Percentiles rank a stretch among this genome's conserved stretches.
Evolutionary conservation across 768 basidiomycete genomes (phyloP).

Genomic region (Termitomyces sp.): DNA sequence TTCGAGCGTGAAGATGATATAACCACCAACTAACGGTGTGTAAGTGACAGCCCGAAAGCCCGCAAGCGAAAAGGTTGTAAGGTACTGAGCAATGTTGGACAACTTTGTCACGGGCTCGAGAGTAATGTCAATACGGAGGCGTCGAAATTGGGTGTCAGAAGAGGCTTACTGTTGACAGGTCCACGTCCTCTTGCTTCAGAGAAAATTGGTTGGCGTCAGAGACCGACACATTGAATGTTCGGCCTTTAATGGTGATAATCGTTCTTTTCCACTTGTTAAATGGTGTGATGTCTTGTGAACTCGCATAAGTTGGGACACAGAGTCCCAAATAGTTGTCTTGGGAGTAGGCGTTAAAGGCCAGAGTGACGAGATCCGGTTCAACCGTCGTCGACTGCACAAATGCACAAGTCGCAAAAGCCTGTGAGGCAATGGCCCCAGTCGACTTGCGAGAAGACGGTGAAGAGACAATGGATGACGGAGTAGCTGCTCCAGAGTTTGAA

Average conservation of each 20-base stretch:
- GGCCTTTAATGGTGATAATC: neutral
- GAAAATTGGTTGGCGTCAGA: neutral
- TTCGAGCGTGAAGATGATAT: conserved; percentile 35
- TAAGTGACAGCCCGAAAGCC: conserved; percentile 36
- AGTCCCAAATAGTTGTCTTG: conserved; percentile 23
- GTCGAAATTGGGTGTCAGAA: neutral
- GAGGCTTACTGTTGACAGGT: conserved; percentile 5
- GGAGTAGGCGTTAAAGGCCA: conserved; percentile 29
- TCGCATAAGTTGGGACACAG: conserved; percentile 1
- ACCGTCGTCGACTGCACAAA: conserved; percentile 18
- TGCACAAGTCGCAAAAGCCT: conserved; percentile 18
- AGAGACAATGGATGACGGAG: conserved; percentile 22
- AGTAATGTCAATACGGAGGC: neutral
- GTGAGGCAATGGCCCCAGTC: conserved; percentile 16
- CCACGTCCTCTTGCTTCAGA: conserved; percentile 1
- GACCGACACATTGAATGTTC: conserved; percentile 1
- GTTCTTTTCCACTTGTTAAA: conserved; percentile 5
- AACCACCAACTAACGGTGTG: conserved; percentile 20
- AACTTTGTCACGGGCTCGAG: conserved; percentile 12
- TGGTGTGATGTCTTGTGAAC: neutral
- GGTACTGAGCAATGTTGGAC: conserved; percentile 23
- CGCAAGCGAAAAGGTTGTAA: conserved; percentile 27
- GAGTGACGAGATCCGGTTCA: conserved; percentile 17
- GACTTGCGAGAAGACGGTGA: neutral
- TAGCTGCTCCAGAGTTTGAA: conserved; percentile 29